These are phyloP conservation scores for Kluyveromyces sp. DNA, from an alignment of 1,139 yeast genomes.

Conservation along the genomic window DNA sequence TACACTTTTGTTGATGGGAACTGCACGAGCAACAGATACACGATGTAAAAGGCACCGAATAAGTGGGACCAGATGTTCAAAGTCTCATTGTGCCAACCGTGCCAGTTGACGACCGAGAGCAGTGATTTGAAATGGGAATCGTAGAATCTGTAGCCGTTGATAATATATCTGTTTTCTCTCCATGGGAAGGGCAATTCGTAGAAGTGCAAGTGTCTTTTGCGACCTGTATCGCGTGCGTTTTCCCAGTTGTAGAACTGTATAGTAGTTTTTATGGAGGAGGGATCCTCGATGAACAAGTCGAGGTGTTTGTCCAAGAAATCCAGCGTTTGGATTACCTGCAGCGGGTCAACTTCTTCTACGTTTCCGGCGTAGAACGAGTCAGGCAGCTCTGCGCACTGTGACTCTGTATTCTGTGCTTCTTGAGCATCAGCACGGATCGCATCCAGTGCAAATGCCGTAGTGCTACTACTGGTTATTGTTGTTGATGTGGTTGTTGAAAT, in stretches of 20 bases:
- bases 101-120: constrained; percentile 25
- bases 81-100: constrained; percentile 74
- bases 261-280: constrained; percentile 5
- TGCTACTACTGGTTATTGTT: neutral
- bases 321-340: constrained; percentile 6
- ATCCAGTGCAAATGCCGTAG: too few species aligned
- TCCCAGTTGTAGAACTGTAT: constrained; percentile 9
- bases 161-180: constrained; percentile 85
- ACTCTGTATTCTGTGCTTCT: too few species aligned
- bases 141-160: constrained; percentile 79
- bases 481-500: neutral
- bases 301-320: constrained; percentile 7
- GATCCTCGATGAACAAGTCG: constrained; percentile 8
- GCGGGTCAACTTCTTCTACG: constrained; percentile 2
- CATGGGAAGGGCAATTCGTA: constrained; percentile 87
- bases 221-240: constrained; percentile 35
- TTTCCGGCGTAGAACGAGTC: neutral
- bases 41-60: constrained; percentile 53
- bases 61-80: constrained; percentile 93
- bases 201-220: constrained; percentile 56
- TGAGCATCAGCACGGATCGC: neutral
- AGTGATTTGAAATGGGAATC: constrained; percentile 51
- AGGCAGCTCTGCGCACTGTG: too few species aligned
- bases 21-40: constrained; percentile 49
- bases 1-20: constrained; percentile 51